These are phyloP conservation scores for Berberis vulgaris DNA, from an alignment of 164 flowering plant species.

Conservation along the genomic window DNA sequence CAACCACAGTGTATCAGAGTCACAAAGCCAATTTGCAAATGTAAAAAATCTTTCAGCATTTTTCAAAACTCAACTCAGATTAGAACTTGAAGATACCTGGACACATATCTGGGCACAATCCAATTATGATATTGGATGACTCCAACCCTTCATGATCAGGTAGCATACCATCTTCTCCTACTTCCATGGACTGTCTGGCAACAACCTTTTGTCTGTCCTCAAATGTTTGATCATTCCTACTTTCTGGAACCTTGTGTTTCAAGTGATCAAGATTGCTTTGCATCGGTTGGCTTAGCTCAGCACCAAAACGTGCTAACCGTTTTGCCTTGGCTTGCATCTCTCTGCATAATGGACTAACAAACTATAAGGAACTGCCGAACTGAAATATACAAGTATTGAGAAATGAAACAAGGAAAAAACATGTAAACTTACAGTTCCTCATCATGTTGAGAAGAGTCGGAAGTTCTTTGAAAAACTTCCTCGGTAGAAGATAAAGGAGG, in stretches of 20 bases:
- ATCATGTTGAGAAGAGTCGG: slow-evolving; percentile 27
- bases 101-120: slow-evolving; percentile 94
- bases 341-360: slow-evolving; percentile 25
- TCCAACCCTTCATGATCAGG: slow-evolving; percentile 47
- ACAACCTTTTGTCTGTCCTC: slow-evolving; percentile 22
- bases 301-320: slow-evolving; percentile 77
- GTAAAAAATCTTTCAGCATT: too few relatives aligned
- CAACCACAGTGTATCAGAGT: neutral
- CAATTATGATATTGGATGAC: slow-evolving; percentile 43
- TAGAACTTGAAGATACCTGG: slow-evolving; percentile 48
- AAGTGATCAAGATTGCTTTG: slow-evolving; percentile 19
- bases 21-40: too few relatives aligned
- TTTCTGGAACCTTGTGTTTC: slow-evolving; percentile 25
- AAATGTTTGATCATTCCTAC: slow-evolving; percentile 19
- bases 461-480: slow-evolving; percentile 19
- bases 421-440: slow-evolving; percentile 38
- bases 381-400: neutral
- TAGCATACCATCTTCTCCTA: slow-evolving; percentile 17
- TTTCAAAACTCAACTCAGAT: too few relatives aligned
- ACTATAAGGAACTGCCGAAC: neutral
- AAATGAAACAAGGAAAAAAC: neutral
- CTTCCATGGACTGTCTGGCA: slow-evolving; percentile 25
- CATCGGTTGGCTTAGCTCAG: slow-evolving; percentile 42
- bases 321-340: slow-evolving; percentile 82
- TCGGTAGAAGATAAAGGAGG: slow-evolving; percentile 36